Evolutionary conservation across 2,329 filamentous ascomycete species (phyloP).

Genomic region (Metarhizium humberi): DNA sequence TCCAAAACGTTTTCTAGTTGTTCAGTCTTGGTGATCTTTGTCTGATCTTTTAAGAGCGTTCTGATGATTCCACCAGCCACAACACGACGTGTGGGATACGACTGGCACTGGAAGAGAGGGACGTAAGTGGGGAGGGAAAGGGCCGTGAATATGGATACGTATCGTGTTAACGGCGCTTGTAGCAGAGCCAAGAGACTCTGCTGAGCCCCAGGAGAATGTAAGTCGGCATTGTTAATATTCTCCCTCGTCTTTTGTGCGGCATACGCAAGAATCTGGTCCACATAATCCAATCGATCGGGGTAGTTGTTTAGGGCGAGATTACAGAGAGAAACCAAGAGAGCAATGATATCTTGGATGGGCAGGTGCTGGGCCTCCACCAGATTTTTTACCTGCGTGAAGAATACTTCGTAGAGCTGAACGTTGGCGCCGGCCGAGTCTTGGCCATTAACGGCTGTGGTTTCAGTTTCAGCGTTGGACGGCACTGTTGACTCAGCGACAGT

Average conservation of each 20-base stretch:
- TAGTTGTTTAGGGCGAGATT: constrained; percentile 96
- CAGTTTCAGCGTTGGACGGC: constrained; percentile 35
- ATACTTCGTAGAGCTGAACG: constrained; percentile 91
- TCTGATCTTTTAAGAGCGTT: constrained; percentile 74
- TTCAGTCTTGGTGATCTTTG: constrained; percentile 63
- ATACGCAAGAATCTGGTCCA: constrained; percentile 87
- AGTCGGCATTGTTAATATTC: constrained; percentile 87
- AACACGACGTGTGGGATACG: constrained; percentile 82
- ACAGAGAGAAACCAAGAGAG: constrained; percentile 82
- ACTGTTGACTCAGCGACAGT: constrained; percentile 21
- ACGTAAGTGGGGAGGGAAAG: constrained; percentile 87
- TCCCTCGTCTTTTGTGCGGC: constrained; percentile 79
- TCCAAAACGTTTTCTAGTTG: constrained; percentile 85
- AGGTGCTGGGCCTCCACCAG: constrained; percentile 85
- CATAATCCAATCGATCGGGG: constrained; percentile 83
- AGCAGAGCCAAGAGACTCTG: constrained; percentile 82
- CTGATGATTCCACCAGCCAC: constrained; percentile 84
- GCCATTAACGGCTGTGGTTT: constrained; percentile 38
- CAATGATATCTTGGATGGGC: constrained; percentile 90
- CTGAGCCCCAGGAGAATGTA: constrained; percentile 82
- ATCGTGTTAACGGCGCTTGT: constrained; percentile 82
- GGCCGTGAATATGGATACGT: constrained; percentile 92
- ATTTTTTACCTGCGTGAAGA: constrained; percentile 92
- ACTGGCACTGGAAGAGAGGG: constrained; percentile 80
- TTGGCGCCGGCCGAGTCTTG: constrained; percentile 43